These are phyloP conservation scores for Earliella scabrosa DNA, from an alignment of 1,284 basidiomycete species.

Conservation along the genomic window DNA sequence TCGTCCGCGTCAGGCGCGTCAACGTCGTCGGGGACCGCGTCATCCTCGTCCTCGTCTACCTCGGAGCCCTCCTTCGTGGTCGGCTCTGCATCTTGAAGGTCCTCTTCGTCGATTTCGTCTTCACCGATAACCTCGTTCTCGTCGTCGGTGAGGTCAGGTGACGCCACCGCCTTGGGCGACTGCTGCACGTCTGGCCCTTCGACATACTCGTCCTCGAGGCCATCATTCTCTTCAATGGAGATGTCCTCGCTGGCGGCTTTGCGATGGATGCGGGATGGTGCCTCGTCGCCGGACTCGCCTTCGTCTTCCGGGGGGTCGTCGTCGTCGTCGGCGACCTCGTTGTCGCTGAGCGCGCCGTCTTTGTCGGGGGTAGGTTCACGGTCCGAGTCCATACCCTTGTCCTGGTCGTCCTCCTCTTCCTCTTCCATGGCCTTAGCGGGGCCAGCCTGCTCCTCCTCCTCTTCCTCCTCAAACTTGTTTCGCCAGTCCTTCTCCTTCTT, in stretches of 20 bases:
- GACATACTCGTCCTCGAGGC: conserved; percentile 31
- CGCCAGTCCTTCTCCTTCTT: conserved; percentile 35
- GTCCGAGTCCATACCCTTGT: conserved; percentile 23
- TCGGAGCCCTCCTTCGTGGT: conserved; percentile 31
- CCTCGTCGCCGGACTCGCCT: conserved; percentile 21
- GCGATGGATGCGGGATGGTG: conserved; percentile 1
- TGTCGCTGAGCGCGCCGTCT: conserved; percentile 21
- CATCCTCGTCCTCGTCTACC: conserved; percentile 33
- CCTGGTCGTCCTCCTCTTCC: conserved; percentile 57
- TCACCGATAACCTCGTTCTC: conserved; percentile 30
- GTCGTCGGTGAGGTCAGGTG: conserved; percentile 31
- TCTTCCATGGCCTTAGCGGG: conserved; percentile 66
- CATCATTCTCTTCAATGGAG: conserved; percentile 35
- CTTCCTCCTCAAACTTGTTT: conserved; percentile 53
- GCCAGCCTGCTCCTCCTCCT: conserved; percentile 54
- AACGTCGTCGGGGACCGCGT: conserved; percentile 36
- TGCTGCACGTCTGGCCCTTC: conserved; percentile 15
- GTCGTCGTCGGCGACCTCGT: conserved; percentile 26
- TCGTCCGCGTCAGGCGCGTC: conserved; percentile 40
- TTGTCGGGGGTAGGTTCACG: conserved; percentile 14
- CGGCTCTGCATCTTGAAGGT: conserved; percentile 26
- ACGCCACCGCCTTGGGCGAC: conserved; percentile 26
- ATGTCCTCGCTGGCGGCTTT: conserved; percentile 22
- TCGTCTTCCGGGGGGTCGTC: conserved; percentile 19
- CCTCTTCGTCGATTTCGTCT: conserved; percentile 33